These are phyloP conservation scores for Monilinia aucupariae DNA, from an alignment of 2,329 filamentous ascomycete species.

Conservation along the genomic window DNA sequence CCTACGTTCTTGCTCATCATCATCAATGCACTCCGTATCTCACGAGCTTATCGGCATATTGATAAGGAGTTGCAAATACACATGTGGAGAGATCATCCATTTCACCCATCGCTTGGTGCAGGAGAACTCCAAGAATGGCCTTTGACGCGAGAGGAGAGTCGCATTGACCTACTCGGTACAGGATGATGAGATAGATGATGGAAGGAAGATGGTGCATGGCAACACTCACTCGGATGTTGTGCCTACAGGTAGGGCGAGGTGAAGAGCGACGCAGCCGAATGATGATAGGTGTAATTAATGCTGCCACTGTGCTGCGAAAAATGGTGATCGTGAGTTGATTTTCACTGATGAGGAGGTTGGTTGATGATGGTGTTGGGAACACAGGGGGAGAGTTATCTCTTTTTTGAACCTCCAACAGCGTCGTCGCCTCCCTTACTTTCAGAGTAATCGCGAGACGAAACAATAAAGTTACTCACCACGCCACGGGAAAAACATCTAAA, in stretches of 20 bases:
- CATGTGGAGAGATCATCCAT: background rate
- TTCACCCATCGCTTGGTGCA: constrained; percentile 2
- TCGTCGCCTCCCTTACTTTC: too few relatives aligned
- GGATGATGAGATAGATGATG: background rate
- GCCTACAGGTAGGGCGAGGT: background rate
- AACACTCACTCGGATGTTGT: too few relatives aligned
- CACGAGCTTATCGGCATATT: background rate
- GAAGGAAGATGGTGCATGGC: background rate
- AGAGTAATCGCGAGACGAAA: background rate
- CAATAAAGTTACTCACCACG: background rate
- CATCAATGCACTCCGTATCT: background rate
- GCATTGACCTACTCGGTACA: background rate
- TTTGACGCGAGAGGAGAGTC: background rate
- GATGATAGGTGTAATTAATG: background rate
- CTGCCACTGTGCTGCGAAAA: background rate
- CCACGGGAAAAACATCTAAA: too few relatives aligned
- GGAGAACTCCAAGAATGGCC: background rate
- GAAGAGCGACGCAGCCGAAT: background rate
- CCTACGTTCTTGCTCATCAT: too few relatives aligned
- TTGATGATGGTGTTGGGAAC: background rate
- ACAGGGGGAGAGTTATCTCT: background rate
- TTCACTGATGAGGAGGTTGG: background rate
- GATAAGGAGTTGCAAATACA: background rate
- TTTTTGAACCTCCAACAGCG: too few relatives aligned
- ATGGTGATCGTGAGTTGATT: background rate